Conservation (phyloP, 176 grass and related monocot species). For the Cymbopogon citratus region DNA sequence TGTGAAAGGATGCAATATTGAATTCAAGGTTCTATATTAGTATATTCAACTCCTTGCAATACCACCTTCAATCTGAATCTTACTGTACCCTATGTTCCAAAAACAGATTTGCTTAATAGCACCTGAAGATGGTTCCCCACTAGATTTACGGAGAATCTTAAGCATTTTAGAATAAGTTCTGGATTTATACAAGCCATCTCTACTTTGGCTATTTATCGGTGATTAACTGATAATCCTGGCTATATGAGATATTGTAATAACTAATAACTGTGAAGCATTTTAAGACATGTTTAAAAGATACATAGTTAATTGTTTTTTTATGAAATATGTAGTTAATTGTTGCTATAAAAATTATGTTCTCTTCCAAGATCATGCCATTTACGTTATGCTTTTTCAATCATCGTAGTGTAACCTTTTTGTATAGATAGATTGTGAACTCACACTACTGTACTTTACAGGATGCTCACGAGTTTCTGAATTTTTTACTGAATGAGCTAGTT, state of each 20-base stretch:
- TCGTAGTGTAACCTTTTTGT: not conserved
- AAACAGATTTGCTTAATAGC: not conserved
- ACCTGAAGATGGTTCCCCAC: not conserved
- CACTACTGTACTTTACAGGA: slow-evolving; percentile 52
- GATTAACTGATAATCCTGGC: not conserved
- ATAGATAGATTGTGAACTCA: slow-evolving; percentile 1
- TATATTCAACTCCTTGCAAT: not conserved
- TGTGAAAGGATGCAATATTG: not conserved
- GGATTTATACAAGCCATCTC: not conserved
- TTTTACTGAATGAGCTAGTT: slow-evolving; percentile 93
- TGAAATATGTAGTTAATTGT: not conserved
- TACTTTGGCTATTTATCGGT: not conserved
- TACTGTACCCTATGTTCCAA: not conserved
- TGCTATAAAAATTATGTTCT: not conserved
- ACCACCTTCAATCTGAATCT: not conserved
- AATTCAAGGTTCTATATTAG: not conserved
- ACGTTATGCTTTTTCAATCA: not conserved
- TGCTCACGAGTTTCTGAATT: slow-evolving; percentile 99
- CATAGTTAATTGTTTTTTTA: not conserved
- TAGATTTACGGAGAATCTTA: not conserved
- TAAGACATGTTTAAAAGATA: not conserved
- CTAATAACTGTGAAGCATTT: not conserved
- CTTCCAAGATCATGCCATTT: not conserved
- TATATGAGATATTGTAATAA: not conserved
- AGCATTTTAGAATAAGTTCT: not conserved